These are phyloP conservation scores for Rhynchospora pubera DNA, from an alignment of 176 grass and related monocot genomes.

Conservation along the genomic window DNA sequence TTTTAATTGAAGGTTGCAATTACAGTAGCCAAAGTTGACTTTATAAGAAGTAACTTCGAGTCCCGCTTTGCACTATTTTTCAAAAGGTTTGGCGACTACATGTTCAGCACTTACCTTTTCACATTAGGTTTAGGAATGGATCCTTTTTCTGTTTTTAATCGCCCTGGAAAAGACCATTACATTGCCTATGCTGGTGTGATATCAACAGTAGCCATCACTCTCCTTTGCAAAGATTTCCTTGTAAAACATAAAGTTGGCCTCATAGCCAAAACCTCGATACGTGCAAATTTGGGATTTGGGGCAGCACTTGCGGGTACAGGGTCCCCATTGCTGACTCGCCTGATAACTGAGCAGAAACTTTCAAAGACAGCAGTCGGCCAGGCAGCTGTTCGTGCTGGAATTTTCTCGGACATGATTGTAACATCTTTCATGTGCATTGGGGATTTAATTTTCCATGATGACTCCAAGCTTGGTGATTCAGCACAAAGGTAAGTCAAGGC, in stretches of 20 bases:
- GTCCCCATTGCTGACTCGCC: slow-evolving; percentile 58
- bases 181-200: slow-evolving; percentile 61
- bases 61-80: slow-evolving; percentile 35
- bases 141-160: slow-evolving; percentile 33
- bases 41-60: slow-evolving; percentile 28
- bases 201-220: slow-evolving; percentile 31
- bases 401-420: slow-evolving; percentile 58
- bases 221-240: slow-evolving; percentile 37
- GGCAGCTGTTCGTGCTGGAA: slow-evolving; percentile 47
- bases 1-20: slow-evolving; percentile 39
- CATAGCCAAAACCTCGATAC: slow-evolving; percentile 34
- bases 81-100: slow-evolving; percentile 38
- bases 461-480: neutral
- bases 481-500: neutral
- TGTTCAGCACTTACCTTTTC: slow-evolving; percentile 58
- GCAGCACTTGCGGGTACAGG: slow-evolving; percentile 39
- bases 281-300: slow-evolving; percentile 38
- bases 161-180: slow-evolving; percentile 31
- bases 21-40: slow-evolving; percentile 29
- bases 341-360: slow-evolving; percentile 72
- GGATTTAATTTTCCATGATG: slow-evolving; percentile 48
- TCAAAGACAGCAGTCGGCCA: slow-evolving; percentile 55
- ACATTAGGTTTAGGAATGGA: slow-evolving; percentile 85
- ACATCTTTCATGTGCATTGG: slow-evolving; percentile 45
- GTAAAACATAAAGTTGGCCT: slow-evolving; percentile 24